A percentile compares a stretch with the other conserved stretches of the same genome.
phyloP scores from a whole-genome alignment of 352 stramenopile genomes.

The Pythium chondricola region DNA sequence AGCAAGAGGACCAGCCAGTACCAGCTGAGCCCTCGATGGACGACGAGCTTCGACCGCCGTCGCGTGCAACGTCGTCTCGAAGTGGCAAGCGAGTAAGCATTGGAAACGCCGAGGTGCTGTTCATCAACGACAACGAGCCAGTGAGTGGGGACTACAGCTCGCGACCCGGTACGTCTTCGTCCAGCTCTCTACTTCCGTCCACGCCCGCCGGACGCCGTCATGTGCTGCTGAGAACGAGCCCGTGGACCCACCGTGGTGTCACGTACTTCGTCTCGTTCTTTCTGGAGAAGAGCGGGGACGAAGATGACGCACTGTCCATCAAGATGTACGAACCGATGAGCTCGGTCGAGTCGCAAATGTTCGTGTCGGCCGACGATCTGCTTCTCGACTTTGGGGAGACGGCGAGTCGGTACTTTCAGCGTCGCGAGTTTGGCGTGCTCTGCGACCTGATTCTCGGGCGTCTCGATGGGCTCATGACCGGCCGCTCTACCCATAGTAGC shows the following conservation, averaged over 20 bases:
- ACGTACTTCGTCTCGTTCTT: constrained; percentile 84
- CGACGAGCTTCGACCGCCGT: constrained; percentile 5
- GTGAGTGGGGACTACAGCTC: constrained; percentile 15
- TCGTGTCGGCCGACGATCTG: constrained; percentile 48
- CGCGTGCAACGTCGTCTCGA: not conserved
- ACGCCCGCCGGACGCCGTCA: constrained; percentile 1
- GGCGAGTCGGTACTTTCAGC: constrained; percentile 33
- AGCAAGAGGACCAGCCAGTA: constrained; percentile 31
- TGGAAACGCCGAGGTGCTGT: constrained; percentile 53
- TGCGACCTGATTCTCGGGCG: constrained; percentile 57
- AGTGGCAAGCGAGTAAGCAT: constrained; percentile 52
- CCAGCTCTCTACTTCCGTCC: not conserved
- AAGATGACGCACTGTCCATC: constrained; percentile 38
- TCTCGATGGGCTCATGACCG: constrained; percentile 49
- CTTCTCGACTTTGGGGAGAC: constrained; percentile 43
- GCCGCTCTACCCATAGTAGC: too few species aligned
- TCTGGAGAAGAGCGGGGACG: constrained; percentile 25
- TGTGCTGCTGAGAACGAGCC: constrained; percentile 48
- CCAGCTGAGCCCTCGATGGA: not conserved
- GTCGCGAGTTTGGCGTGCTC: constrained; percentile 39
- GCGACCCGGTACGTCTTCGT: constrained; percentile 1
- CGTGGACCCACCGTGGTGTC: constrained; percentile 58
- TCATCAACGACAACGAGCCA: constrained; percentile 69
- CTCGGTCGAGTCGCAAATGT: constrained; percentile 67
- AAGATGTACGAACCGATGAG: constrained; percentile 79